These are phyloP conservation scores for Pelargonium fulgidum DNA, from an alignment of 441 rosid genomes.

Conservation along the genomic window DNA sequence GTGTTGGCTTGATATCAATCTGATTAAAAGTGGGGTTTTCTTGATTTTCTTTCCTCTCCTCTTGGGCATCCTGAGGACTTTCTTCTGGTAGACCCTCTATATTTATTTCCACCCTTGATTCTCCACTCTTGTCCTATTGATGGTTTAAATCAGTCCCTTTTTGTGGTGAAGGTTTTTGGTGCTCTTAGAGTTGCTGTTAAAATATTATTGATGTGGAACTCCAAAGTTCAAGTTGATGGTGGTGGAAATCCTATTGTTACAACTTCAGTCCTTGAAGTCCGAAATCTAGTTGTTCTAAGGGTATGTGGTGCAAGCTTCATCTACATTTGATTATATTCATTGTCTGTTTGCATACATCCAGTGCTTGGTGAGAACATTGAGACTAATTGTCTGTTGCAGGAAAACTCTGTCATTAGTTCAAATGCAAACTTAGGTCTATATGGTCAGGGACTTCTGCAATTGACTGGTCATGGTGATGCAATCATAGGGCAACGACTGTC, in stretches of 20 bases:
- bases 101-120: slow-evolving; percentile 11
- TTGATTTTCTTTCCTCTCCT: background rate
- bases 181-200: slow-evolving; percentile 90
- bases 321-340: background rate
- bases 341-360: slow-evolving; percentile 8
- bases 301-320: slow-evolving; percentile 39
- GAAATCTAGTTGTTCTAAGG: slow-evolving; percentile 92
- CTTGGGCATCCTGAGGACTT: background rate
- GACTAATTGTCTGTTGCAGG: slow-evolving; percentile 44
- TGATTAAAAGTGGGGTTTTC: background rate
- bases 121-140: slow-evolving; percentile 13
- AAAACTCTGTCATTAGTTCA: slow-evolving; percentile 74
- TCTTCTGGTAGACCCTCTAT: background rate
- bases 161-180: slow-evolving; percentile 76
- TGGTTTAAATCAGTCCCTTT: slow-evolving; percentile 21
- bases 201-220: slow-evolving; percentile 97
- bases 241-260: slow-evolving; percentile 87
- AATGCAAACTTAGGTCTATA: slow-evolving; percentile 81
- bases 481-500: slow-evolving; percentile 93
- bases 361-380: slow-evolving; percentile 13
- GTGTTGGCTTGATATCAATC: background rate
- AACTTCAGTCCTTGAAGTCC: slow-evolving; percentile 89
- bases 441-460: slow-evolving; percentile 85
- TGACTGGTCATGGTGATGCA: slow-evolving; percentile 87
- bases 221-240: slow-evolving; percentile 86